phyloP scores from a whole-genome alignment of 805 yeast species.

The Priceomyces fermenticarens region DNA sequence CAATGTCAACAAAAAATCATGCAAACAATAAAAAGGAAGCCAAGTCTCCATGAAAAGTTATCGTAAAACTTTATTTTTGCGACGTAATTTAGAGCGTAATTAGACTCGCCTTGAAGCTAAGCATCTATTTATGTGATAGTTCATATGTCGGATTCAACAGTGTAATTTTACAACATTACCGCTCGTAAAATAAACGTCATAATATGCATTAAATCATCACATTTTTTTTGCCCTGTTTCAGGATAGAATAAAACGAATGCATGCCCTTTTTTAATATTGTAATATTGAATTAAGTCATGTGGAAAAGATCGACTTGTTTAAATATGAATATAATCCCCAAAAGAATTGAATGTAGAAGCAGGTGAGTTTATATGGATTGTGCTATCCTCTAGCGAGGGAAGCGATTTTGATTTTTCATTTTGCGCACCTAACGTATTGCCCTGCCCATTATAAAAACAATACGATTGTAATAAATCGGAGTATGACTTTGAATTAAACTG shows the following conservation, averaged over 20 bases:
- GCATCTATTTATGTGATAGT: no score
- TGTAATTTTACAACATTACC: no score
- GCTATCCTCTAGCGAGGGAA: not conserved
- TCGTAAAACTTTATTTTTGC: no score
- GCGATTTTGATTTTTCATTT: not conserved
- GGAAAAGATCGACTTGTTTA: slow-evolving; percentile 8
- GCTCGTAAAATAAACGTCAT: no score
- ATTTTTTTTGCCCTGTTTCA: no score
- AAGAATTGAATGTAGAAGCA: slow-evolving; percentile 32
- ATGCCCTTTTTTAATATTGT: not conserved
- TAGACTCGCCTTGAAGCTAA: no score
- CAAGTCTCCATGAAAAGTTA: no score
- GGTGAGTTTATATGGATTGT: slow-evolving; percentile 15
- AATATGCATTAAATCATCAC: no score
- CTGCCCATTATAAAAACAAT: slow-evolving; percentile 32
- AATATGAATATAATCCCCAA: slow-evolving; percentile 31
- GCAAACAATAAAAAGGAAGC: no score
- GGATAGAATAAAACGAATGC: no score
- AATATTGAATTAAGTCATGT: not conserved
- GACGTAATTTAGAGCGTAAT: no score
- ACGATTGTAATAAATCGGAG: slow-evolving; percentile 32
- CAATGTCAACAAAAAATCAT: not conserved
- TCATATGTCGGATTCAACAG: no score
- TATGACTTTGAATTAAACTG: slow-evolving; percentile 24
- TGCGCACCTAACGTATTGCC: slow-evolving; percentile 1